Base-by-base conservation (phyloP, 1,284 basidiomycete species). In the Coniferiporia sulphurascens region DNA sequence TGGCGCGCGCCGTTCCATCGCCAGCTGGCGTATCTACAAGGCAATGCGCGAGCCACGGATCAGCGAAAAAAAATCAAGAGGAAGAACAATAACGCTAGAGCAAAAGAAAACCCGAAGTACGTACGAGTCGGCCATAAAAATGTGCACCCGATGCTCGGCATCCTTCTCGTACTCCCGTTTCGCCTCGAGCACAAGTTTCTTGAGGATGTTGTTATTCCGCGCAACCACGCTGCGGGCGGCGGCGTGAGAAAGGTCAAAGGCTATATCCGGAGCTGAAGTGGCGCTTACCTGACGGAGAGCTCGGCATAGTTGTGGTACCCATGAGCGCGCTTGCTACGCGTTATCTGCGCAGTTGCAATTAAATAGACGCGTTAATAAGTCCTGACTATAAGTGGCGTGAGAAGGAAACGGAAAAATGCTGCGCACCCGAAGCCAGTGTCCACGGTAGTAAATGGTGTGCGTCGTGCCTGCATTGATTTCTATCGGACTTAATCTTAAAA, bases 91-190 rank as follows among this genome's bases (percentile, higher is more conserved):
- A 52, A 45, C 35, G 55, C 22, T 58, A 41, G 38, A 56, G 45
- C 50, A 55, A 51, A 65, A 60, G 58, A 41, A 55, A 61, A 21
- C 22, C 55, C 48, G 44, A 50, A 22, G 22, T 56, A 70, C 86
- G 80, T 79, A 91, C 87, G 86, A 87, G 74, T 92, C 90, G 43
- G 87, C 90, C 75, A 92, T 79, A 73, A 87, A 92, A 62, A 92
- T 92, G 68, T 92, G 89, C 55, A 92, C 89, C 62, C 88, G 85
- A 68, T 92, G 89, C 66, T 91, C 89, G 59, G 90, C 88, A 71
- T 92, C 89, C 72, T 89, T 91, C 73, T 92, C 90, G 65, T 92
- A 92, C 63, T 91, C 88, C 57, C 84, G 82, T 74, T 91, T 91
- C 27, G 89, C 89, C 72, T 92, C 89, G 43, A 92, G 73, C 13